phyloP scores from a whole-genome alignment of 2,329 filamentous ascomycete species.

The Pseudogymnoascus sp. region DNA sequence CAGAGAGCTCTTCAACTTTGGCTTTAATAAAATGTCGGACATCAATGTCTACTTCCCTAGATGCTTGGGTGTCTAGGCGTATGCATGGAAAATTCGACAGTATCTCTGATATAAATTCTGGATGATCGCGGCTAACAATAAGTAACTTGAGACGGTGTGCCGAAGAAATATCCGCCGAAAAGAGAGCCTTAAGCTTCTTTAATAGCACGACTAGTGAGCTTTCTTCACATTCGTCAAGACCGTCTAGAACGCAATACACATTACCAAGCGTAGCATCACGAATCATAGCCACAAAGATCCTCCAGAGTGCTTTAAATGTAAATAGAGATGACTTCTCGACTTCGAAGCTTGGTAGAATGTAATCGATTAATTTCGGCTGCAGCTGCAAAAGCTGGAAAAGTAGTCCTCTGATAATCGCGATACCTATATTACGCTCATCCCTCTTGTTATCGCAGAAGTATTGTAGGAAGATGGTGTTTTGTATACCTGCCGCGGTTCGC shows the following conservation, averaged over 20 bases:
- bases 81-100: constrained; percentile 18
- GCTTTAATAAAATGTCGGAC: constrained; percentile 23
- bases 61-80: constrained; percentile 22
- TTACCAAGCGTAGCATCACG: constrained; percentile 11
- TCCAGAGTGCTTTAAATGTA: constrained; percentile 20
- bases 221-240: constrained; percentile 18
- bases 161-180: background rate
- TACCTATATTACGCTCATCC: constrained; percentile 31
- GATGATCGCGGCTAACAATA: constrained; percentile 21
- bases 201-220: constrained; percentile 14
- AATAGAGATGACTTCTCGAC: constrained; percentile 10
- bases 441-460: constrained; percentile 40
- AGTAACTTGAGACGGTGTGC: constrained; percentile 19
- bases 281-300: constrained; percentile 23
- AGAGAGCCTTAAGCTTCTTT: constrained; percentile 12
- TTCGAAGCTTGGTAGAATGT: constrained; percentile 13
- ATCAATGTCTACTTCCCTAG: constrained; percentile 19
- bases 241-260: constrained; percentile 23
- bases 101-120: constrained; percentile 10
- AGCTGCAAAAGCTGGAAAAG: constrained; percentile 29
- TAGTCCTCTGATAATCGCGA: constrained; percentile 36
- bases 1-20: constrained; percentile 19
- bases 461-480: constrained; percentile 12
- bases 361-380: constrained; percentile 12
- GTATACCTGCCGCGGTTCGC: background rate